Evolutionary conservation across 306 rosid species (phyloP).

Genomic region (Dalbergia oliveri): DNA sequence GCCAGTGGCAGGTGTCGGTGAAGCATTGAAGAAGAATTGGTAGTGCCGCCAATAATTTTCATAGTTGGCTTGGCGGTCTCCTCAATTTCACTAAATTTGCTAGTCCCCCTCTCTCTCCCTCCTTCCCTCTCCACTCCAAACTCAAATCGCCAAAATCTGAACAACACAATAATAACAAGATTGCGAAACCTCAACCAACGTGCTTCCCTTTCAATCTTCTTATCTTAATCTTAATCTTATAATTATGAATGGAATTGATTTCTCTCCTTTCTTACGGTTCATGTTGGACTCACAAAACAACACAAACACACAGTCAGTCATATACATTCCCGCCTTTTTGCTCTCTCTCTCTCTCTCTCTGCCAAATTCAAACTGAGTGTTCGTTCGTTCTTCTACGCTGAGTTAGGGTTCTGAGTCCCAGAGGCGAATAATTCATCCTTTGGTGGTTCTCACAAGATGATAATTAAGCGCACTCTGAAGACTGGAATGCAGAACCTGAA

Average conservation of each 20-base stretch:
- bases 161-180: too few species aligned
- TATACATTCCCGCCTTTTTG: background rate
- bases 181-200: too few species aligned
- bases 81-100: background rate
- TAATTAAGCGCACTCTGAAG: slow-evolving; percentile 64
- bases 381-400: too few species aligned
- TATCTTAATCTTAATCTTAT: too few species aligned
- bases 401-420: slow-evolving; percentile 58
- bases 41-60: background rate
- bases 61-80: background rate
- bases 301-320: too few species aligned
- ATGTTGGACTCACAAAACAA: too few species aligned
- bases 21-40: background rate
- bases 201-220: too few species aligned
- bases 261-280: too few species aligned
- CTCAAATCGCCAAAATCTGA: too few species aligned
- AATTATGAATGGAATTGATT: too few species aligned
- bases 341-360: background rate
- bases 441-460: slow-evolving; percentile 56
- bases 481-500: slow-evolving; percentile 64
- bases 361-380: background rate
- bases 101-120: background rate
- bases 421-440: background rate
- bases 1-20: background rate
- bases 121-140: background rate